Conservation (phyloP, 202 grass and related monocot species). For the Panicum virgatum region DNA sequence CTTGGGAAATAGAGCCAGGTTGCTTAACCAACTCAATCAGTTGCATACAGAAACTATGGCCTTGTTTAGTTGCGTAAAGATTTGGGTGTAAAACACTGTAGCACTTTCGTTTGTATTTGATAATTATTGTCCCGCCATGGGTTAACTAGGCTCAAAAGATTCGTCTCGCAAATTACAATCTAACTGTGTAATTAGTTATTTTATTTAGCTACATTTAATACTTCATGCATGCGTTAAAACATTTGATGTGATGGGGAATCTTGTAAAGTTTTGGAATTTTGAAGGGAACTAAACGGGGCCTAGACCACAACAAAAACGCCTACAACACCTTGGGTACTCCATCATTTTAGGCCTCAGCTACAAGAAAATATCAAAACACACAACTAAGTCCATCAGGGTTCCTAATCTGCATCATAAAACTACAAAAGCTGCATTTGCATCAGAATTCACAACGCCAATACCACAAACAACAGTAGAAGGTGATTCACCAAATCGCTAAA, state of each 20-base stretch:
- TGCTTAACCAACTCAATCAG: neutral
- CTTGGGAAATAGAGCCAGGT: neutral
- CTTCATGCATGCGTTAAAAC: no score
- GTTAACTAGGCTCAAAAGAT: no score
- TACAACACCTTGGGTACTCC: neutral
- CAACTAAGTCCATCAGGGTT: neutral
- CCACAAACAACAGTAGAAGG: slow-evolving; percentile 26
- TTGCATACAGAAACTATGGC: neutral
- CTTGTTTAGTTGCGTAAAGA: no score
- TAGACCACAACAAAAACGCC: neutral
- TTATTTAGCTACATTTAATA: no score
- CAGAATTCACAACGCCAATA: slow-evolving; percentile 18
- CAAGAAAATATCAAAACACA: neutral
- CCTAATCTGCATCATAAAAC: neutral
- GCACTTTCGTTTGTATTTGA: no score
- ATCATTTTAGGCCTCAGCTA: slow-evolving; percentile 22
- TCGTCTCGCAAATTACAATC: no score
- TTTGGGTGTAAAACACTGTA: no score
- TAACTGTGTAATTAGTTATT: no score
- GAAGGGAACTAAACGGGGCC: no score
- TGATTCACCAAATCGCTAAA: neutral
- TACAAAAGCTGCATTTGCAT: neutral
- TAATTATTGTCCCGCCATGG: no score
- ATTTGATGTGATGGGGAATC: no score
- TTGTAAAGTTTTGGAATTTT: no score